Conservation (phyloP, 352 stramenopile species). For the Poterioochromonas sp. region DNA sequence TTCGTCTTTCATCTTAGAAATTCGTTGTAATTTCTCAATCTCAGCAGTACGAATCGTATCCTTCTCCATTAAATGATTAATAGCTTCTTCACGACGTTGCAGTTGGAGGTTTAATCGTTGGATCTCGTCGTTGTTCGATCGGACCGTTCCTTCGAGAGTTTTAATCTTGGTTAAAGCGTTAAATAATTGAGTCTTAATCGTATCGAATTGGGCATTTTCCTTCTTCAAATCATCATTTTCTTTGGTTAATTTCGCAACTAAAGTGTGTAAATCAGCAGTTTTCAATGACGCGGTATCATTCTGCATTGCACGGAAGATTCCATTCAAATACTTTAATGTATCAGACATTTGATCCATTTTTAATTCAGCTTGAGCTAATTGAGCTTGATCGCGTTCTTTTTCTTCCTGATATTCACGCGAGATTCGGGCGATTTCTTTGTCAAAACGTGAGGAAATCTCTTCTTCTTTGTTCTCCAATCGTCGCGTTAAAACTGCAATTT, state of each 20-base stretch:
- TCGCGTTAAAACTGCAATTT: neutral
- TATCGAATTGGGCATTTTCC: constrained; percentile 15
- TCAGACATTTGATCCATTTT: constrained; percentile 66
- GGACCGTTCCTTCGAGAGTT: neutral
- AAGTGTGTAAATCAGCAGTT: constrained; percentile 69
- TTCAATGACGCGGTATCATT: constrained; percentile 74
- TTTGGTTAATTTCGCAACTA: constrained; percentile 51
- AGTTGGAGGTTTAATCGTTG: constrained; percentile 34
- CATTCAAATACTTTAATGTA: constrained; percentile 80
- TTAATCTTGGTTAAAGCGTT: neutral
- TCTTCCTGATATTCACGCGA: neutral
- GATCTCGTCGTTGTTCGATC: neutral
- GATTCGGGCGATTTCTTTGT: constrained; percentile 3
- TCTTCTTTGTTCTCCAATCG: neutral
- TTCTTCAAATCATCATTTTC: constrained; percentile 37
- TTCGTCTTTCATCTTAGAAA: constrained; percentile 28
- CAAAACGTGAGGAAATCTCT: neutral
- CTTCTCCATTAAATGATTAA: constrained; percentile 42
- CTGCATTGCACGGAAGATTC: constrained; percentile 82
- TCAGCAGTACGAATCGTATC: constrained; percentile 40
- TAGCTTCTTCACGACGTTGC: constrained; percentile 30
- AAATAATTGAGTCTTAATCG: constrained; percentile 42
- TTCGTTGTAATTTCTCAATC: constrained; percentile 37
- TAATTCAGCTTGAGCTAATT: constrained; percentile 53
- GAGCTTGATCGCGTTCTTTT: constrained; percentile 45